A percentile compares a stretch with the other conserved stretches of the same genome.
Evolutionary conservation across 2,329 filamentous ascomycete genomes (phyloP).

Genomic region (Cordyceps pruinosa): DNA sequence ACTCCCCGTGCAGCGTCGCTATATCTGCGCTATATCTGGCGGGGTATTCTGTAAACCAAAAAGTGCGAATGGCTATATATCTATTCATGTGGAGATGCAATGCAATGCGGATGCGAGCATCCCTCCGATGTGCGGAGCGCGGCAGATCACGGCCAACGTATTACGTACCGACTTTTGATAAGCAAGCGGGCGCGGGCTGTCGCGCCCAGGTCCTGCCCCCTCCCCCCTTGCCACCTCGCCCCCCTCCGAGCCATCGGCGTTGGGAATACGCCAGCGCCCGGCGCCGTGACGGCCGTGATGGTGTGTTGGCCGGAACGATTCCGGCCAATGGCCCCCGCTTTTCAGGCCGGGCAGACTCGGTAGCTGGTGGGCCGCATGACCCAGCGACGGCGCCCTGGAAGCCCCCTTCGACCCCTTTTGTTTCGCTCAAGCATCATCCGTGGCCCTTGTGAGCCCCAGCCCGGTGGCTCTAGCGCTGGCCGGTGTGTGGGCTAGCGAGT

Average conservation of each 20-base stretch:
- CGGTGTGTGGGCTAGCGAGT: neutral
- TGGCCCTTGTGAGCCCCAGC: neutral
- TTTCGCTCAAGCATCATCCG: neutral
- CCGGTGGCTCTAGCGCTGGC: neutral
- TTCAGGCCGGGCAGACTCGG: conserved; percentile 15
- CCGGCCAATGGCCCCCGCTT: conserved; percentile 23
- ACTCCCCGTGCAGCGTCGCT: neutral
- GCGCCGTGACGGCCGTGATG: conserved; percentile 24
- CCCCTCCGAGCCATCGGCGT: conserved; percentile 7
- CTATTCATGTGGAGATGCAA: conserved; percentile 10
- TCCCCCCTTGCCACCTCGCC: neutral
- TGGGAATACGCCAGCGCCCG: conserved; percentile 14
- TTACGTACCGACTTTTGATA: conserved; percentile 5
- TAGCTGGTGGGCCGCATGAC: conserved; percentile 9
- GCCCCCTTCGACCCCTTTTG: neutral
- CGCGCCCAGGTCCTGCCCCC: neutral
- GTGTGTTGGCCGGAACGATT: conserved; percentile 28
- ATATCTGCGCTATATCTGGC: neutral
- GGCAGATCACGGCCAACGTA: neutral
- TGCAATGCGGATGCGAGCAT: neutral
- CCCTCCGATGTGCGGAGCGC: conserved; percentile 6
- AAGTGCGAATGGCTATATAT: conserved; percentile 6
- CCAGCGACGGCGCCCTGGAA: neutral
- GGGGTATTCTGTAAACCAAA: neutral
- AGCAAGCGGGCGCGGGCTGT: neutral